These are phyloP conservation scores for Zymoseptoria crescenta DNA, from an alignment of 2,329 filamentous ascomycete genomes.

Conservation along the genomic window DNA sequence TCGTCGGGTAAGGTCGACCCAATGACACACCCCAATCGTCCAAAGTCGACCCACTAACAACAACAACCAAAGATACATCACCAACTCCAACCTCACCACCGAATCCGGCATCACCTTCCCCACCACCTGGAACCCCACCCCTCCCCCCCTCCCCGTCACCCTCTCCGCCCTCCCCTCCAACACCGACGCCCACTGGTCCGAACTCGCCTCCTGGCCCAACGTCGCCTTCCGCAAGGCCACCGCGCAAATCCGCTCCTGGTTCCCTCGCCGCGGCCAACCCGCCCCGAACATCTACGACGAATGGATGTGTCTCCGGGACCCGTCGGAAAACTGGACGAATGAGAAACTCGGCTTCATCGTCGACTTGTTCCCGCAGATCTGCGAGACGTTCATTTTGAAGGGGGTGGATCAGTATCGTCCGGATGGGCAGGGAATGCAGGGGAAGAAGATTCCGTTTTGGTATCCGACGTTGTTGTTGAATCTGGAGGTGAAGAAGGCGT, in stretches of 20 bases:
- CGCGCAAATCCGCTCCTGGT: conserved; percentile 45
- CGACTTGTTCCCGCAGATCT: conserved; percentile 61
- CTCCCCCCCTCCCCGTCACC: conserved; percentile 30
- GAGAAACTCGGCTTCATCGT: conserved; percentile 56
- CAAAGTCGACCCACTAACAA: too few relatives aligned
- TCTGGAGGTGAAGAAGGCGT: conserved; percentile 65
- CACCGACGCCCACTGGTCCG: conserved; percentile 42
- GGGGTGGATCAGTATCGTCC: conserved; percentile 30
- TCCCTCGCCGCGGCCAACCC: conserved; percentile 42
- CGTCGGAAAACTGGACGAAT: conserved; percentile 57
- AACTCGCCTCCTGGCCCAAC: conserved; percentile 38
- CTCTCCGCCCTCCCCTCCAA: conserved; percentile 36
- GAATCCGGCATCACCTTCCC: conserved; percentile 51
- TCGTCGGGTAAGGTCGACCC: conserved; percentile 43
- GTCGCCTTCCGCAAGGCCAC: conserved; percentile 43
- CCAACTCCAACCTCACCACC: conserved; percentile 52
- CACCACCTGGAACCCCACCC: conserved; percentile 48
- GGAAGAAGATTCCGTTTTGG: conserved; percentile 48
- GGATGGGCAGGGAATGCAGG: conserved; percentile 19
- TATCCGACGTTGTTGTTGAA: conserved; percentile 70
- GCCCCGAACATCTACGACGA: conserved; percentile 47
- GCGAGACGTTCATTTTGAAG: conserved; percentile 41
- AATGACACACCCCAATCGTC: too few relatives aligned
- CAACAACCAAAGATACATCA: conserved; percentile 47
- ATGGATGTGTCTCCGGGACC: conserved; percentile 57